These are phyloP conservation scores for Geotrichum carabidarum DNA, from an alignment of 1,139 yeast species.

Conservation along the genomic window DNA sequence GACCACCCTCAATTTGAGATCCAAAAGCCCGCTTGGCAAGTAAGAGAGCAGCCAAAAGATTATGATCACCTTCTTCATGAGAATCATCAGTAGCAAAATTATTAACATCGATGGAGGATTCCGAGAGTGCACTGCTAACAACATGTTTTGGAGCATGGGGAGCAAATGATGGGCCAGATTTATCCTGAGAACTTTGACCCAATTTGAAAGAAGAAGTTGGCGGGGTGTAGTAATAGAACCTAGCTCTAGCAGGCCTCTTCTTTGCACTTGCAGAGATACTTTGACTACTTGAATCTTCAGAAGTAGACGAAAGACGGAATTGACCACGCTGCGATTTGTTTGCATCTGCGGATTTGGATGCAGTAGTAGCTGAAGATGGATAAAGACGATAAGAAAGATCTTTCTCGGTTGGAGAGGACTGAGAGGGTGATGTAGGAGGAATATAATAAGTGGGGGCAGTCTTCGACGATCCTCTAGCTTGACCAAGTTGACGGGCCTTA, in stretches of 20 bases:
- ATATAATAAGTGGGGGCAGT: slow-evolving; percentile 17
- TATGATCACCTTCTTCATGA: slow-evolving; percentile 20
- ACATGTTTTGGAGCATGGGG: slow-evolving; percentile 9
- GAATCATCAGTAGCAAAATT: not conserved
- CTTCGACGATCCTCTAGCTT: slow-evolving; percentile 27
- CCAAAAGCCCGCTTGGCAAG: slow-evolving; percentile 43
- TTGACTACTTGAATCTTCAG: slow-evolving; percentile 5
- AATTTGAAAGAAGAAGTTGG: slow-evolving; percentile 10
- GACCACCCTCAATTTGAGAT: slow-evolving; percentile 17
- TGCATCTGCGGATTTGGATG: slow-evolving; percentile 2
- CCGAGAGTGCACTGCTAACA: not conserved
- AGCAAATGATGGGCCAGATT: slow-evolving; percentile 17
- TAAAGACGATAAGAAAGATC: slow-evolving; percentile 11
- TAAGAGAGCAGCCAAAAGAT: slow-evolving; percentile 39
- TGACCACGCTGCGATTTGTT: not conserved
- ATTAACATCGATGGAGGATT: not conserved
- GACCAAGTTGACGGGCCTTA: slow-evolving; percentile 12
- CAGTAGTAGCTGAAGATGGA: not conserved
- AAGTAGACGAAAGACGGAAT: not conserved
- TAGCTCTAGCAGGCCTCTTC: slow-evolving; percentile 9
- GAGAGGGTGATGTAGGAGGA: slow-evolving; percentile 3
- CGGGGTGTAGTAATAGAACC: slow-evolving; percentile 20
- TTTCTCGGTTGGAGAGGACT: not conserved
- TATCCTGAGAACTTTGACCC: slow-evolving; percentile 13
- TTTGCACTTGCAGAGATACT: not conserved